Percentiles rank a stretch among this genome's conserved stretches.
These are phyloP conservation scores for Suillus hirtellus DNA, from an alignment of 768 basidiomycete genomes.

Conservation along the genomic window DNA sequence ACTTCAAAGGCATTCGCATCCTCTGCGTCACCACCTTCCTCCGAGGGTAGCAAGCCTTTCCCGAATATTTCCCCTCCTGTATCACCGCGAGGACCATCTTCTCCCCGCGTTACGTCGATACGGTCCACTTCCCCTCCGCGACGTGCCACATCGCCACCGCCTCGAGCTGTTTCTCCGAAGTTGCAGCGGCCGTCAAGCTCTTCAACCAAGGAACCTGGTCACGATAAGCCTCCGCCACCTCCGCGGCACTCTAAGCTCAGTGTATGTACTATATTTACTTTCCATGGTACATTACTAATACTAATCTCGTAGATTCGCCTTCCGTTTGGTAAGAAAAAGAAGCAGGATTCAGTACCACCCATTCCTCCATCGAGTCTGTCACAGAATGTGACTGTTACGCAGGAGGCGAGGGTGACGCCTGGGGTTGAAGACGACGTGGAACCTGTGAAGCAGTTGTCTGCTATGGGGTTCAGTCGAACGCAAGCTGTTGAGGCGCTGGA, in stretches of 20 bases:
- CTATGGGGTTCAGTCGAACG: conserved; percentile 87
- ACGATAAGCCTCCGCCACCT: conserved; percentile 56
- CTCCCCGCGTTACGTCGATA: conserved; percentile 32
- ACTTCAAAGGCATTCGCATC: conserved; percentile 33
- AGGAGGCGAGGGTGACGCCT: conserved; percentile 49
- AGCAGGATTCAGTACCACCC: conserved; percentile 52
- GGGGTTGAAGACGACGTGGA: conserved; percentile 71
- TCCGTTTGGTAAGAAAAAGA: conserved; percentile 79
- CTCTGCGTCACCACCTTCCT: conserved; percentile 18
- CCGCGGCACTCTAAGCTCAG: conserved; percentile 73
- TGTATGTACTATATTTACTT: conserved; percentile 45
- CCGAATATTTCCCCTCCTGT: conserved; percentile 41
- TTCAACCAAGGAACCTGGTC: conserved; percentile 48
- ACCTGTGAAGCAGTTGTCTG: conserved; percentile 74
- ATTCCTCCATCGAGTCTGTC: conserved; percentile 34
- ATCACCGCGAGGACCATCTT: conserved; percentile 38
- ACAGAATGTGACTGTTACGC: conserved; percentile 44
- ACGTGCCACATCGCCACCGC: conserved; percentile 47
- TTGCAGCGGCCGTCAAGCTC: conserved; percentile 56
- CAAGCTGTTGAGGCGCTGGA: conserved; percentile 87
- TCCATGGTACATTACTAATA: conserved; percentile 14
- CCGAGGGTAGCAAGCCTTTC: conserved; percentile 31
- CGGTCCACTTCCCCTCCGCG: conserved; percentile 44
- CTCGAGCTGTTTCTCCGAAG: conserved; percentile 56
- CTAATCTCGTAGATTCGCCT: conserved; percentile 58